These are phyloP conservation scores for Boletus nobilissimus DNA, from an alignment of 1,284 basidiomycete species.

Conservation along the genomic window DNA sequence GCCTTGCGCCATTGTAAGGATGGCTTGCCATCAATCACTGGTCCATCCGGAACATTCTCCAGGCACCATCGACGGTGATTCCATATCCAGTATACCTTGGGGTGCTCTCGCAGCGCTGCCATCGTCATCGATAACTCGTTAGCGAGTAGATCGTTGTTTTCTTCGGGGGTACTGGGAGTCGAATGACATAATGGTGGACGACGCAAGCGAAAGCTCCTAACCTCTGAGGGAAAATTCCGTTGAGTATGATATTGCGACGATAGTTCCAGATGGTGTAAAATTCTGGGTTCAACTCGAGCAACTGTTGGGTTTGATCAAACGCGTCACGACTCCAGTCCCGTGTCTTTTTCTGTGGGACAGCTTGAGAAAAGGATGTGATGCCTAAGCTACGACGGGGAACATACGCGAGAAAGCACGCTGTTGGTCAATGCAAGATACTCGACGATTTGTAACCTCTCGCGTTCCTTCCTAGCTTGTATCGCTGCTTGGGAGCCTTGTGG, in stretches of 20 bases:
- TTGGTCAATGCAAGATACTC: conserved; percentile 78
- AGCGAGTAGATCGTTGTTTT: conserved; percentile 71
- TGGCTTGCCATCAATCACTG: conserved; percentile 55
- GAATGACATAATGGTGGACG: conserved; percentile 17
- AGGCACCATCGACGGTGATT: conserved; percentile 95
- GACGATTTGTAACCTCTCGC: conserved; percentile 79
- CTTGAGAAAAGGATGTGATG: conserved; percentile 13
- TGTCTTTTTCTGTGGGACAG: conserved; percentile 65
- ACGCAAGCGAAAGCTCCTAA: conserved; percentile 41
- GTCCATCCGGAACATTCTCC: conserved; percentile 81
- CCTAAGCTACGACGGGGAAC: conserved; percentile 35
- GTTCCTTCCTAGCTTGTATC: conserved; percentile 69
- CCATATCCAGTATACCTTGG: conserved; percentile 98
- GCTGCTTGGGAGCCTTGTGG: conserved; percentile 71
- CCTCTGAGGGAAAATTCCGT: conserved; percentile 78
- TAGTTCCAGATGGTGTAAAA: conserved; percentile 97
- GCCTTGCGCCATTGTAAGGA: conserved; percentile 73
- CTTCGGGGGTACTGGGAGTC: conserved; percentile 63
- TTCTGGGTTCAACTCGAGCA: conserved; percentile 88
- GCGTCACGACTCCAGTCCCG: conserved; percentile 75
- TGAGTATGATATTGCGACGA: conserved; percentile 78
- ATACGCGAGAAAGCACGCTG: conserved; percentile 72
- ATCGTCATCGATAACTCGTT: conserved; percentile 86
- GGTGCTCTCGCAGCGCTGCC: conserved; percentile 80
- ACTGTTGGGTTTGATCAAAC: conserved; percentile 75